Conservation (phyloP, 257 asterid genomes). For the Penstemon davidsonii region DNA sequence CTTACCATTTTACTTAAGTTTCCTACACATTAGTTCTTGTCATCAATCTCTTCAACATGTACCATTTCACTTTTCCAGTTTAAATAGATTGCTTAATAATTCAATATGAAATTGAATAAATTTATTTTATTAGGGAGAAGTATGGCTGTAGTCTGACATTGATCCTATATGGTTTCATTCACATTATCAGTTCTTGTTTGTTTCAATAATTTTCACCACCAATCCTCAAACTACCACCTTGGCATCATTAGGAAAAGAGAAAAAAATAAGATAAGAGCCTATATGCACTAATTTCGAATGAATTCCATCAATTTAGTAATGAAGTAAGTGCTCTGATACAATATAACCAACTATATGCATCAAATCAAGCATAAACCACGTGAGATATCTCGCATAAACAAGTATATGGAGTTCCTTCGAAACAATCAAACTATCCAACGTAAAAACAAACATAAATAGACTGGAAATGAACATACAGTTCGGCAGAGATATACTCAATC, state of each 20-base stretch:
- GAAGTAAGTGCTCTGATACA: too few relatives aligned
- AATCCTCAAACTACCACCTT: conserved; percentile 10
- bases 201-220: neutral
- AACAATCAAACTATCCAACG: neutral
- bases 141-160: neutral
- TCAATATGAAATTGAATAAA: too few relatives aligned
- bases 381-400: neutral
- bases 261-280: neutral
- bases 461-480: conserved; percentile 55
- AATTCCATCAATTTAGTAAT: neutral
- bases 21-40: too few relatives aligned
- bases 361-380: conserved; percentile 5
- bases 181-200: neutral
- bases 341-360: conserved; percentile 2
- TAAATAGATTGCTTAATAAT: too few relatives aligned
- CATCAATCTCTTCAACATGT: too few relatives aligned
- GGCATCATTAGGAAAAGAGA: neutral
- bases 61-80: too few relatives aligned
- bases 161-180: neutral
- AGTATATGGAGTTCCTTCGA: neutral
- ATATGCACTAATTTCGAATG: neutral
- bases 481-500: conserved; percentile 89
- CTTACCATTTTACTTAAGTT: too few relatives aligned
- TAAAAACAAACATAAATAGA: conserved; percentile 18
- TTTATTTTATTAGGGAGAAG: neutral